phyloP scores from a whole-genome alignment of 2,329 filamentous ascomycete genomes.

The Kalaharituber pfeilii region DNA sequence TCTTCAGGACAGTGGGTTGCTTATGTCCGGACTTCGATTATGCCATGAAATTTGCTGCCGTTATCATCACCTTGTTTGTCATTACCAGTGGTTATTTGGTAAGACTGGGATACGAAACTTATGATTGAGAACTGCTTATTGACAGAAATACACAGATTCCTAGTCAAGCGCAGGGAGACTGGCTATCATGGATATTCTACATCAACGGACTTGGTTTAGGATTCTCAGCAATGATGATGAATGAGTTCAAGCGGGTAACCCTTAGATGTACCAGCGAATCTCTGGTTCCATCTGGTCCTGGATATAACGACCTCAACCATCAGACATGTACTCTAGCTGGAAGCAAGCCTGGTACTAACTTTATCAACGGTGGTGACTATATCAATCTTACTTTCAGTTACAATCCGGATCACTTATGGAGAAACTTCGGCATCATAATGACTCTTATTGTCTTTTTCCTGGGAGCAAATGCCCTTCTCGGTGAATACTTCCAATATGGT shows the following conservation, averaged over 20 bases:
- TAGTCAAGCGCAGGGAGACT: constrained; percentile 54
- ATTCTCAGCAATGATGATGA: constrained; percentile 67
- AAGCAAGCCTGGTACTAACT: constrained; percentile 44
- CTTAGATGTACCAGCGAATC: constrained; percentile 51
- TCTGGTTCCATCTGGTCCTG: constrained; percentile 44
- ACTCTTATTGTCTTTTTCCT: constrained; percentile 62
- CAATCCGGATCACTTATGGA: constrained; percentile 50
- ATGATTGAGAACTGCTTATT: too few relatives aligned
- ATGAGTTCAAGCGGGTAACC: constrained; percentile 56
- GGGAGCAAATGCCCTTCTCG: constrained; percentile 47
- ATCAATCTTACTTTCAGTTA: constrained; percentile 53
- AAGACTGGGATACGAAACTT: too few relatives aligned
- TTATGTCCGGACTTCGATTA: constrained; percentile 47
- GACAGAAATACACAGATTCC: too few relatives aligned
- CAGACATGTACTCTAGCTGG: constrained; percentile 56
- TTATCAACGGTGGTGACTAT: constrained; percentile 51
- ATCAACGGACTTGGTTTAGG: constrained; percentile 57
- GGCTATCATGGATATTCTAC: constrained; percentile 67
- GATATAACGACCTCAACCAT: constrained; percentile 35
- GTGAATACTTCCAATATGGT: constrained; percentile 48
- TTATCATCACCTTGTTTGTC: constrained; percentile 61
- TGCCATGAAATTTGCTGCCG: constrained; percentile 42
- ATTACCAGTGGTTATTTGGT: constrained; percentile 65
- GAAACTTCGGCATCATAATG: constrained; percentile 67
- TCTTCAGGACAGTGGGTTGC: constrained; percentile 50